Base-by-base conservation (phyloP, 148 eudicot species). In the Camellia granthamiana region DNA sequence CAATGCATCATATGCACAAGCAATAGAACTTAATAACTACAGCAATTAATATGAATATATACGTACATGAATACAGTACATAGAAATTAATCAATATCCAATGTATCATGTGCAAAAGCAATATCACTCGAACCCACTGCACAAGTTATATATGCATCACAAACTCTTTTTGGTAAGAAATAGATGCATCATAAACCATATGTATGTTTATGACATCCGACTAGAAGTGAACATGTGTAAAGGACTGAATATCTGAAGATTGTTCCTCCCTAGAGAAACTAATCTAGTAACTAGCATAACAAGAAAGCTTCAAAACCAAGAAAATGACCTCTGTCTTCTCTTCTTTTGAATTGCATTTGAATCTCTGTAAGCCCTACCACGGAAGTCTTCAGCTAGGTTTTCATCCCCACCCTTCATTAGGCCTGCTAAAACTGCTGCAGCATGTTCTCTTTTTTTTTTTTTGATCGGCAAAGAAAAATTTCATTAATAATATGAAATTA, bases 391-490 rank as follows among this genome's bases (percentile, higher is more conserved):
- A 7, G 93, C 89, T 75, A 94, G 81, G 61, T 63, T 82, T 78
- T 88, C 92, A 83, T 92, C 93, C 54, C 93, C 97, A 38, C 99
- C 91, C 85, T 97, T 97, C 98, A 92, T 97, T 77, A 97, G 82
- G 83, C 99, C 95, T 47, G 99, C 99, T 79, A 97, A 87, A 78
- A 97, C 98, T 58, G 97, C 98, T 55, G 99, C 99, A 47, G 99
- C 95, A 83, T 94, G n/a, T n/a, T n/a, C n/a, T n/a, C n/a, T n/a
- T n/a, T n/a, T n/a, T 23, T 23, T 23, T 23, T 23, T 23, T 23
- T 23, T 23, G 0, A 23, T 23, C 23, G 0, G 23, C 0, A 23
- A 23, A 23, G 23, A 23, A 23, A 23, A 23, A 23, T 23, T 23
- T 23, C 23, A 23, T 23, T 23, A 23, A 23, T 0, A 23, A 0